Base-by-base conservation (phyloP, 1,139 yeast genomes). In the Candida neerlandica region DNA sequence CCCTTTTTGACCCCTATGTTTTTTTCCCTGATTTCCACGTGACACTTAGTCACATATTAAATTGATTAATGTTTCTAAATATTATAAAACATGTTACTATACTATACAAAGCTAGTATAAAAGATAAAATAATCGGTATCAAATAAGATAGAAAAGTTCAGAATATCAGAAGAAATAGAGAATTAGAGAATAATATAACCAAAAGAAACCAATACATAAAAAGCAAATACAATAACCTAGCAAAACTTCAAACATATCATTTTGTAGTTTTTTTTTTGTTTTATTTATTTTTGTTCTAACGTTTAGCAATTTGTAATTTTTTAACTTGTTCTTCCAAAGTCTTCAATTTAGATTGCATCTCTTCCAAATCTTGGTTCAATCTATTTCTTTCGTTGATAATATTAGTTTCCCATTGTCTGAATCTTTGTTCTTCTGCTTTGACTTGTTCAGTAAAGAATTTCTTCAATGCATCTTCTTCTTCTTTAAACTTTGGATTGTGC, bases 371-470 rank as follows among this genome's bases (percentile, higher is more conserved):
- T 70, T 86, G 89, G 72, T 94, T 94, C 67, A 95, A 81, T 68
- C 96, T 84, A 70, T 91, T 90, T 72, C 97, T 86, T 74, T 92
- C 98, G 59, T 89, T 89, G 56, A 91, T 95, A 60, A 94, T 89
- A 66, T 92, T 92, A 59, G 91, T 89, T 72, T 92, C 98, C 98
- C 99, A 94, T 75, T 92, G 96, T 76, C 96, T 86, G 74, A 94
- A 95, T 66, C 99, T 82, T 64, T 89, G 96, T 65, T 95, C 99
- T 73, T 94, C 99, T 45, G 90, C 89, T 74, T 92, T 91, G 55
- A 95, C 97, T 73, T 94, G 98, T 67, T 92, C 98, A n/a, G 98
- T 94, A 71, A 94, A 94, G 68, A 89, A 88, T 71, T 89, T 87
- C 80, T 95, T 91, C 66, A 95, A 79, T 32, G 94, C 88, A 67